A percentile compares a stretch with the other conserved stretches of the same genome.
Evolutionary conservation across 2,329 filamentous ascomycete genomes (phyloP).

Genomic region (Lachnellula suecica): DNA sequence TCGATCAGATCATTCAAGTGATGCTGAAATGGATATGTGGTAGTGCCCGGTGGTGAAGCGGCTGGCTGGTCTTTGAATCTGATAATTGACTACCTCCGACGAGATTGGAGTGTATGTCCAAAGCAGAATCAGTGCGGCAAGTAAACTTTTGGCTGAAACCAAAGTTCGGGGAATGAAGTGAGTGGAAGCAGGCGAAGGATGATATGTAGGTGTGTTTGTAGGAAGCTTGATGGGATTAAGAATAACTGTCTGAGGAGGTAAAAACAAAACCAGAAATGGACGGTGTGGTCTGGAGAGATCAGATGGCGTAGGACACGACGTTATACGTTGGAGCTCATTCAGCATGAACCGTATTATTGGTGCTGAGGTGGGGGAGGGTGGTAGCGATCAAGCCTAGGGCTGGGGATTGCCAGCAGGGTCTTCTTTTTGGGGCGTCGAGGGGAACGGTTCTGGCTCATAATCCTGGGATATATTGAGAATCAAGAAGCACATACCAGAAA

Average conservation of each 20-base stretch:
- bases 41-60: background rate
- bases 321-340: constrained; percentile 12
- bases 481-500: background rate
- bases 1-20: background rate
- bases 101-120: background rate
- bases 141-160: background rate
- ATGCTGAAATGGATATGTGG: background rate
- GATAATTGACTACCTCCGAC: background rate
- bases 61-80: background rate
- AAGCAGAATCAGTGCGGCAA: too few species aligned
- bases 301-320: constrained; percentile 11
- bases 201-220: background rate
- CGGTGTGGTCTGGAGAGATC: constrained; percentile 2
- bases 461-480: background rate
- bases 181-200: background rate
- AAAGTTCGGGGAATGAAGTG: background rate
- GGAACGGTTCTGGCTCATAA: background rate
- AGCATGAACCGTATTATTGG: constrained; percentile 1
- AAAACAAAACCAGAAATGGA: background rate
- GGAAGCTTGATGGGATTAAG: background rate
- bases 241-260: background rate
- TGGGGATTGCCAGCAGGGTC: constrained; percentile 4
- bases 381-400: constrained; percentile 10
- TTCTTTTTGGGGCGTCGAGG: background rate
- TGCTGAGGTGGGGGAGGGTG: background rate